Base-by-base conservation (phyloP, 2,329 filamentous ascomycete genomes). In the Arthrobotrys sphaeroides region DNA sequence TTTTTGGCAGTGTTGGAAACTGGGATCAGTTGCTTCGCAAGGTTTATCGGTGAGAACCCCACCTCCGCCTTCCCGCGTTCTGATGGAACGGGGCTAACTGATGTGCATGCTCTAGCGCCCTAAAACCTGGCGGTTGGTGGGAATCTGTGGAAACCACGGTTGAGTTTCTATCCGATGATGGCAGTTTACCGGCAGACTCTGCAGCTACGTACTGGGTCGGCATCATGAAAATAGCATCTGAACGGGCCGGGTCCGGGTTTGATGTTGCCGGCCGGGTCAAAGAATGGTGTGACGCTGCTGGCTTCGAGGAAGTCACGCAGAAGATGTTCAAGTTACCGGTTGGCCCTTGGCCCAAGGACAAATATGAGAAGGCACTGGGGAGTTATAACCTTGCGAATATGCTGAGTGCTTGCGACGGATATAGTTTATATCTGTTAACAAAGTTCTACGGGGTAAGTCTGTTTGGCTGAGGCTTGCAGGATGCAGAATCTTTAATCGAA, bases 231-330 rank as follows among this genome's bases (percentile, higher is more conserved):
- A 70, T 73, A 18, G 78, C 78, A 2, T 60, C 47, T 4, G 72
- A 77, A 12, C 45, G 33, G 10, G 18, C 49, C 1, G 78, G 78
- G 10, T 62, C 55, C 4, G 45, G 77, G 3, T 75, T 80, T 38
- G 65, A 70, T 45, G 73, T 79, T 40, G 75, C 65, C 2, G 69
- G 67, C n/a, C 66, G 73, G 5, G 43, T 80, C 9, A 57, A 59
- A 9, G 43, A 61, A n/a, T 79, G 77, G 77, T 73, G 78, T 55
- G 43, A 78, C 16, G 64, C 85, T 24, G 85, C 84, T 9, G 87
- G 87, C 12, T 87, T 87, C 78, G 79, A 82, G 49, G 87, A 88
- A 77, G 84, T 88, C 42, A 84, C 82, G 0, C 84, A 87, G 78
- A 83, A 82, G 16, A 79, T 85, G 12, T 85, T 86, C 80, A 85